Base-by-base conservation (phyloP, 371 early-diverging fungal species). In the Mucor indicus region DNA sequence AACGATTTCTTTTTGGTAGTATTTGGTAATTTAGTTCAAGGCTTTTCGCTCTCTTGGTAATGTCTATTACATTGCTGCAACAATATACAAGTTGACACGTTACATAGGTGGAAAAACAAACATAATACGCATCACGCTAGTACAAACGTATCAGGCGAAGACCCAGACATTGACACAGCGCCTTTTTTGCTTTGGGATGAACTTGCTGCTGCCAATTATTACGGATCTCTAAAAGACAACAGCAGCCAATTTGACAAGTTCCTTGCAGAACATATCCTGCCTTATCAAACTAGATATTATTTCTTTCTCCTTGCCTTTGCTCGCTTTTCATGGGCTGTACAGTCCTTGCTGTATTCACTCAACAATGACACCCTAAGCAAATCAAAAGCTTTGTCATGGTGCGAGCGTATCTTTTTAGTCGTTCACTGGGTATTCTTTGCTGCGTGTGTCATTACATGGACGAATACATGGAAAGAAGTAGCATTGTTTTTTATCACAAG, bases 131-230 rank as follows among this genome's bases (percentile, higher is more conserved):
- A 92, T 58, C 92, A 92, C 62, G 83, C 83, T 13, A 78, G 81
- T 5, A 87, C 91, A 52, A 92, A 92, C 53, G 83, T 92, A 33
- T 85, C 85, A 61, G 73, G 72, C 6, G 78, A 81, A 27, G 92
- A 92, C 75, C 92, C 92, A 39, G 92, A 92, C 68, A 90, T 92
- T 52, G 79, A 86, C 69, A 92, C 92, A 2, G 82, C 87, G 59
- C 91, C 91, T 16, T 61, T 87, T 30, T 72, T 91, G 45, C 77
- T 86, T 38, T 90, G 91, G 90, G 83, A 85, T 50, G 90, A 92
- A 66, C 78, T 85, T 69, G 89, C 91, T 17, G 61, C 80, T 41
- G 90, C 87, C 57, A 55, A 86, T 15, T 75, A 72, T 36, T 84
- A 87, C 53, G 79, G 78, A 24, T 73, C 82, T 8, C 52, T 83